Evolutionary conservation across 768 basidiomycete species (phyloP).

Genomic region (Lentinula sp.): DNA sequence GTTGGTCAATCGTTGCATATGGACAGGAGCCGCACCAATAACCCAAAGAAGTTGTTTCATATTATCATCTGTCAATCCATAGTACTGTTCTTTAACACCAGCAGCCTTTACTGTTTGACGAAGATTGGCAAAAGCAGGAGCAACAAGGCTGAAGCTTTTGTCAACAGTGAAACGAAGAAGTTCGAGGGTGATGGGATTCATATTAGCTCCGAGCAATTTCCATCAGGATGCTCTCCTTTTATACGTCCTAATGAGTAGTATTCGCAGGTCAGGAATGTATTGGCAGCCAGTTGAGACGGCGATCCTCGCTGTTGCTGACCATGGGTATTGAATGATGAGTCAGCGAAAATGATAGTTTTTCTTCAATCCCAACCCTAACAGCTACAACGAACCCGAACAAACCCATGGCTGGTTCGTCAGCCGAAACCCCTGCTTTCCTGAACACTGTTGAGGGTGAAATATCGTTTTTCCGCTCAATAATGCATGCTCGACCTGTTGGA

Average conservation of each 20-base stretch:
- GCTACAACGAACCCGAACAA: background rate
- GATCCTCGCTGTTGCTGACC: background rate
- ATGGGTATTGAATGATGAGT: background rate
- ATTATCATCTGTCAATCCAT: slow-evolving; percentile 10
- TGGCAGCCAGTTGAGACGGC: background rate
- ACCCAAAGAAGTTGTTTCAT: slow-evolving; percentile 14
- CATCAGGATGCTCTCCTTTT: background rate
- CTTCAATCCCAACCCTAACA: background rate
- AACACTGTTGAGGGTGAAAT: slow-evolving; percentile 79
- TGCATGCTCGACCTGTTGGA: slow-evolving; percentile 78
- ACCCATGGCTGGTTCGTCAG: slow-evolving; percentile 1
- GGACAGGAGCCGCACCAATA: slow-evolving; percentile 9
- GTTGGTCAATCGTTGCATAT: background rate
- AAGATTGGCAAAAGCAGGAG: slow-evolving; percentile 9
- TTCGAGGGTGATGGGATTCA: slow-evolving; percentile 16
- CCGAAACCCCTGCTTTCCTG: slow-evolving; percentile 34
- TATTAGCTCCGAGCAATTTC: background rate
- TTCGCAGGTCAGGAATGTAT: background rate
- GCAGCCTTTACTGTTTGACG: slow-evolving; percentile 7
- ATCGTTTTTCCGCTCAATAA: slow-evolving; percentile 76
- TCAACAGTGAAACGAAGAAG: slow-evolving; percentile 10
- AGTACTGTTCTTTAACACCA: slow-evolving; percentile 18
- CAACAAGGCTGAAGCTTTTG: slow-evolving; percentile 9
- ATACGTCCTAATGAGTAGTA: background rate
- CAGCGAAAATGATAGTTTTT: background rate